Conservation (phyloP, 257 asterid species). For the Nicotiana obtusifolia region DNA sequence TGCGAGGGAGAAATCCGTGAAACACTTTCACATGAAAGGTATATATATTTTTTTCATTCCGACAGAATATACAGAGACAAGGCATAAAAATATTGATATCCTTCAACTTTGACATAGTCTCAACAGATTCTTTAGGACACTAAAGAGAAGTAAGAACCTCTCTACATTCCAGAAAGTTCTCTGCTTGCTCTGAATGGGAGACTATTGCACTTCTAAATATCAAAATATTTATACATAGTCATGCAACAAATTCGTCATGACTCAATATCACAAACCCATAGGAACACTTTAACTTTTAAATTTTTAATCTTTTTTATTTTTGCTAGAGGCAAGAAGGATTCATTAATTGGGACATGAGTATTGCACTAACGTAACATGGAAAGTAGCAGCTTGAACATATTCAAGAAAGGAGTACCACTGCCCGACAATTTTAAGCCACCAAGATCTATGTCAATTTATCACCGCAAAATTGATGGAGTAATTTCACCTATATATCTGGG, state of each 20-base stretch:
- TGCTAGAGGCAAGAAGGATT: neutral
- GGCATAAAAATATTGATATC: no score
- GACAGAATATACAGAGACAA: no score
- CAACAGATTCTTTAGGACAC: neutral
- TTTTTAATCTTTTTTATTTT: no score
- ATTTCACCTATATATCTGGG: neutral
- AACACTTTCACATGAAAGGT: no score
- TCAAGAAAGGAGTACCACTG: slow-evolving; percentile 14
- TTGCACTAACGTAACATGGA: slow-evolving; percentile 16
- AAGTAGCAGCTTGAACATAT: slow-evolving; percentile 11
- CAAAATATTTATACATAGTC: no score
- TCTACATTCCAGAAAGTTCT: neutral
- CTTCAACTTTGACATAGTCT: neutral
- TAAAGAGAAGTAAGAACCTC: neutral
- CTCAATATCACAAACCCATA: neutral
- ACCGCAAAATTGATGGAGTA: neutral
- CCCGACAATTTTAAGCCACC: neutral
- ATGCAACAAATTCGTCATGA: no score
- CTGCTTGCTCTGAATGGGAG: neutral
- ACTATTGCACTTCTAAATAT: neutral
- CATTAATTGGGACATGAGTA: slow-evolving; percentile 17
- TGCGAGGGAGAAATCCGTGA: no score
- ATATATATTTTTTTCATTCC: no score
- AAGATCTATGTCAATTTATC: neutral
- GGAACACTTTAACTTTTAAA: neutral